phyloP scores from a whole-genome alignment of 345 rosid species.

The Citrus mangshanensis region DNA sequence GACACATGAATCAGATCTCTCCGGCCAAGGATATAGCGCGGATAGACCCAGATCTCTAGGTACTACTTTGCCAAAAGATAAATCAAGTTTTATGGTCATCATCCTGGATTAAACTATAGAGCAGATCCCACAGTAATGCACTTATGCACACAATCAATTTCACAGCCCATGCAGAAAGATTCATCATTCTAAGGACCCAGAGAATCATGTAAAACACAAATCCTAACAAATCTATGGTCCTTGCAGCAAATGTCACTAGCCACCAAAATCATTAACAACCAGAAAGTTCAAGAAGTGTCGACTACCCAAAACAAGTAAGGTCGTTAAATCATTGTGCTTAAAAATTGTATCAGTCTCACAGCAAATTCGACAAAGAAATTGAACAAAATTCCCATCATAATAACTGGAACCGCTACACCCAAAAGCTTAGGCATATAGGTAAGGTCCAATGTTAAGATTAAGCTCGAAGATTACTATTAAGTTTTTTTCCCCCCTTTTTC shows the following conservation, averaged over 20 bases:
- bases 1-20: not conserved
- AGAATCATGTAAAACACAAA: not conserved
- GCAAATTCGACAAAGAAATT: not conserved
- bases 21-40: not conserved
- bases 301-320: not conserved
- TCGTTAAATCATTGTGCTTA: not conserved
- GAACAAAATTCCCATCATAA: not conserved
- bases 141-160: not conserved
- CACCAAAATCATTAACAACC: not conserved
- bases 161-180: not conserved
- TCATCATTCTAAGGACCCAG: not conserved
- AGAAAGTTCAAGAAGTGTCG: not conserved
- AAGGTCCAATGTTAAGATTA: not conserved
- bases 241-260: not conserved
- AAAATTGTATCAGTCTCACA: not conserved
- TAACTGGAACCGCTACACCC: not conserved
- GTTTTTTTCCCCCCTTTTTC: rapidly evolving
- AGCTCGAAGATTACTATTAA: not conserved
- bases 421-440: not conserved
- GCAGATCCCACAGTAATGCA: not conserved
- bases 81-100: not conserved
- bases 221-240: not conserved
- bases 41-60: not conserved
- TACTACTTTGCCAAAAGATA: not conserved
- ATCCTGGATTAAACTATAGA: not conserved